phyloP scores from a whole-genome alignment of 345 rosid species.

The Pelargonium nanum region DNA sequence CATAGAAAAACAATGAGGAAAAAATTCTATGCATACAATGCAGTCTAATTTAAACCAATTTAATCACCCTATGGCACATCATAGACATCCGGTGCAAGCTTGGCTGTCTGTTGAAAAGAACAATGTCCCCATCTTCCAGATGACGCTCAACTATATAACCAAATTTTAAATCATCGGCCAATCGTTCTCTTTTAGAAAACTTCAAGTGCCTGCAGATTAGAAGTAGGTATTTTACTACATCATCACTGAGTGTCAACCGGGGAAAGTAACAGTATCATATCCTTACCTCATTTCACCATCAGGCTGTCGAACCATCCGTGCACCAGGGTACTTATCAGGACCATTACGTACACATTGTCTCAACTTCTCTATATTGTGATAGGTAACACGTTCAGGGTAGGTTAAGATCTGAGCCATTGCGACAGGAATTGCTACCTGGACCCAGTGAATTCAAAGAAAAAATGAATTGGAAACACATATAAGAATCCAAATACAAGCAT shows the following conservation, averaged over 20 bases:
- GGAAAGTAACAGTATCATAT: slow-evolving; percentile 7
- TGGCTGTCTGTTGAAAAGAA: slow-evolving; percentile 96
- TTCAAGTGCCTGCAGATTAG: slow-evolving; percentile 53
- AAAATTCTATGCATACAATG: slow-evolving; percentile 9
- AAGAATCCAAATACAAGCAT: background rate
- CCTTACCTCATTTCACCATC: slow-evolving; percentile 52
- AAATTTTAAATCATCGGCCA: slow-evolving; percentile 66
- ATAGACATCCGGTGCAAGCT: slow-evolving; percentile 99
- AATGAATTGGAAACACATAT: background rate
- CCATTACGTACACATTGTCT: slow-evolving; percentile 88
- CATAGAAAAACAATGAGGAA: slow-evolving; percentile 10
- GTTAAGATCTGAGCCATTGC: slow-evolving; percentile 87
- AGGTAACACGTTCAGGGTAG: slow-evolving; percentile 80
- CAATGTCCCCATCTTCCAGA: slow-evolving; percentile 91
- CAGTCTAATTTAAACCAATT: slow-evolving; percentile 6
- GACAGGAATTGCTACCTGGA: slow-evolving; percentile 79
- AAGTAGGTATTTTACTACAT: slow-evolving; percentile 9
- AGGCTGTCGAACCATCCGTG: slow-evolving; percentile 60
- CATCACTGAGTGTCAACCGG: slow-evolving; percentile 9
- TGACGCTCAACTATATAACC: slow-evolving; percentile 93
- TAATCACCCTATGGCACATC: slow-evolving; percentile 87
- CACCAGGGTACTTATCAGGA: slow-evolving; percentile 82
- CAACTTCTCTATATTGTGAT: slow-evolving; percentile 88
- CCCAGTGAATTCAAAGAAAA: slow-evolving; percentile 10
- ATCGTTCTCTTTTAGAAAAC: slow-evolving; percentile 62